These are phyloP conservation scores for Claviceps sp. DNA, from an alignment of 2,329 filamentous ascomycete genomes.

Conservation along the genomic window DNA sequence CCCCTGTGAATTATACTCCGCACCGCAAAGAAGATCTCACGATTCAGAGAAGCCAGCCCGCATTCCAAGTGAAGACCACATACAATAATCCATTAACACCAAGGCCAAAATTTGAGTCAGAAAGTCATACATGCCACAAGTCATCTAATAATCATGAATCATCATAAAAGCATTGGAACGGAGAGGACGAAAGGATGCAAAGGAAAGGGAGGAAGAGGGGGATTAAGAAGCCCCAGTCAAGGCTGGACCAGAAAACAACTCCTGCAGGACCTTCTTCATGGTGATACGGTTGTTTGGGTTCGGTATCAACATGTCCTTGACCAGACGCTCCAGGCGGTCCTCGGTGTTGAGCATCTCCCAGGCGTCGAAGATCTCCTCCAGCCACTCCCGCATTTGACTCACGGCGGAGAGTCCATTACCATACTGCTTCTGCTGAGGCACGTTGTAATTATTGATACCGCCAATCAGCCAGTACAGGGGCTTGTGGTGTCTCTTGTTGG, in stretches of 20 bases:
- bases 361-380: constrained; percentile 37
- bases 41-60: no score
- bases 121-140: background rate
- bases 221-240: background rate
- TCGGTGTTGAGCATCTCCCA: constrained; percentile 29
- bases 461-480: constrained; percentile 46
- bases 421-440: constrained; percentile 17
- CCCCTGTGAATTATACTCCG: no score
- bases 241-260: constrained; percentile 22
- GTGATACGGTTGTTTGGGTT: constrained; percentile 38
- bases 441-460: constrained; percentile 32
- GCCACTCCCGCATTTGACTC: constrained; percentile 42
- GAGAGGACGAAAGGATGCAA: background rate
- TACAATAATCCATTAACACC: no score
- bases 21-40: no score
- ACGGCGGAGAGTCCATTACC: constrained; percentile 29
- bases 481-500: constrained; percentile 30
- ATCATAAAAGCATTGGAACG: background rate
- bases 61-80: no score
- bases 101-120: no score
- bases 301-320: constrained; percentile 40
- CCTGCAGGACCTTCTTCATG: constrained; percentile 36
- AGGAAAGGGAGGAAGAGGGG: background rate
- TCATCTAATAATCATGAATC: background rate
- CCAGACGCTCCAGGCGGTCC: constrained; percentile 37